phyloP scores from a whole-genome alignment of 2,329 filamentous ascomycete species.

The Aspergillus aculeatus region DNA sequence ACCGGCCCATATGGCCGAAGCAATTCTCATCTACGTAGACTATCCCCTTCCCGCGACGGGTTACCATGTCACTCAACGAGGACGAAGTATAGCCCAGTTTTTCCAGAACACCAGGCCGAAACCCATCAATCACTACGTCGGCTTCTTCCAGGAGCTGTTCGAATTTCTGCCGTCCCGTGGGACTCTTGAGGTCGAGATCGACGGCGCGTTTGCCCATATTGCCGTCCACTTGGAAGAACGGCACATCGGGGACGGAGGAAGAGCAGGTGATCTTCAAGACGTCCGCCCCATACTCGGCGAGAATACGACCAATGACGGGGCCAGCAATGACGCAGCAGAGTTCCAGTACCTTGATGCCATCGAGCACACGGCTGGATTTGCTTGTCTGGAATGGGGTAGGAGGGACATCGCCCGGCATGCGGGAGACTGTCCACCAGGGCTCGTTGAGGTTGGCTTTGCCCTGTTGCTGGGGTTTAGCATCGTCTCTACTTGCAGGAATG shows the following conservation, averaged over 20 bases:
- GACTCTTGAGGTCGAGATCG: neutral
- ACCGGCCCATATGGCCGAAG: neutral
- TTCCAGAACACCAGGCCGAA: neutral
- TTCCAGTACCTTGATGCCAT: slow-evolving; percentile 3
- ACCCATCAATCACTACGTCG: neutral
- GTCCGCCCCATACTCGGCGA: slow-evolving; percentile 45
- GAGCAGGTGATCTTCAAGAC: slow-evolving; percentile 45
- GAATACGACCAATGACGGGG: slow-evolving; percentile 39
- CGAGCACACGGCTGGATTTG: neutral
- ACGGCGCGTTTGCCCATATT: neutral
- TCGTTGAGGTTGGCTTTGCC: neutral
- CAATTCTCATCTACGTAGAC: neutral
- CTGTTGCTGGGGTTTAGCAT: neutral
- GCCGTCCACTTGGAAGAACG: neutral
- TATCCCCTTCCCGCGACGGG: neutral
- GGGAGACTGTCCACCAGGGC: neutral
- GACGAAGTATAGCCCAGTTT: neutral
- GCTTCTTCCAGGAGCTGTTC: neutral
- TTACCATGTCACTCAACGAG: neutral
- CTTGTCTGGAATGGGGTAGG: neutral
- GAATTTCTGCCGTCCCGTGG: neutral
- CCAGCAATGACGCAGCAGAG: slow-evolving; percentile 43
- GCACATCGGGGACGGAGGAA: slow-evolving; percentile 2
- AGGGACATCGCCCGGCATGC: neutral
- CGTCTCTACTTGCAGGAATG: neutral